Evolutionary conservation across 2,329 filamentous ascomycete species (phyloP).

Genomic region (Verticillium zaregamsianum): DNA sequence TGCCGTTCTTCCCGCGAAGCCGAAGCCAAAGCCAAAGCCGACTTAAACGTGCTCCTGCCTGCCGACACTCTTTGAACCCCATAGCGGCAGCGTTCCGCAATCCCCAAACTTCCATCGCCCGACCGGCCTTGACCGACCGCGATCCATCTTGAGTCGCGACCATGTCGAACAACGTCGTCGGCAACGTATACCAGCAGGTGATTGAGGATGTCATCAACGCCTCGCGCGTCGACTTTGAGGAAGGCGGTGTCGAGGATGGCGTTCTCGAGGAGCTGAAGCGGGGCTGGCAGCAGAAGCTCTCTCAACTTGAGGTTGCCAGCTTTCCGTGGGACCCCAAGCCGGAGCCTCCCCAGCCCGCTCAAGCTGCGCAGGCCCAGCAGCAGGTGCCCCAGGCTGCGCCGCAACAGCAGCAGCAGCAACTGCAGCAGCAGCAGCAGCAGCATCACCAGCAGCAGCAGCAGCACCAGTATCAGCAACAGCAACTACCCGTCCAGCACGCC

Average conservation of each 20-base stretch:
- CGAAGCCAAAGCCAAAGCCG: background rate
- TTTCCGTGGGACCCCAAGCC: conserved; percentile 96
- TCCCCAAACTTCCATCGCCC: background rate
- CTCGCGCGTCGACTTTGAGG: conserved; percentile 93
- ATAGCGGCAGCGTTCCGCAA: background rate
- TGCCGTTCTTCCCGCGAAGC: background rate
- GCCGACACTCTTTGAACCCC: background rate
- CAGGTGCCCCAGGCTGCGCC: conserved; percentile 19
- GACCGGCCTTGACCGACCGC: background rate
- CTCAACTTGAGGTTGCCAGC: conserved; percentile 74
- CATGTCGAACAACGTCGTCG: conserved; percentile 61
- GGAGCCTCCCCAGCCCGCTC: conserved; percentile 47
- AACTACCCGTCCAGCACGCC: background rate
- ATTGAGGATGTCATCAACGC: conserved; percentile 86
- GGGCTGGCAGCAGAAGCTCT: conserved; percentile 93
- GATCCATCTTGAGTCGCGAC: conserved; percentile 14
- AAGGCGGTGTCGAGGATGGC: conserved; percentile 84
- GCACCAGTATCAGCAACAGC: conserved; percentile 10
- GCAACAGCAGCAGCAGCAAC: background rate
- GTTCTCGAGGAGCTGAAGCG: conserved; percentile 78
- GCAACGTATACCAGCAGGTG: conserved; percentile 74
- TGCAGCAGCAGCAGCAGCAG: background rate
- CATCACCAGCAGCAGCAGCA: conserved; percentile 20
- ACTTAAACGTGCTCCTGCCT: background rate
- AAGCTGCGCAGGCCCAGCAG: conserved; percentile 17